Base-by-base conservation (phyloP, 331 rosid genomes). In the Quercus phellos region DNA sequence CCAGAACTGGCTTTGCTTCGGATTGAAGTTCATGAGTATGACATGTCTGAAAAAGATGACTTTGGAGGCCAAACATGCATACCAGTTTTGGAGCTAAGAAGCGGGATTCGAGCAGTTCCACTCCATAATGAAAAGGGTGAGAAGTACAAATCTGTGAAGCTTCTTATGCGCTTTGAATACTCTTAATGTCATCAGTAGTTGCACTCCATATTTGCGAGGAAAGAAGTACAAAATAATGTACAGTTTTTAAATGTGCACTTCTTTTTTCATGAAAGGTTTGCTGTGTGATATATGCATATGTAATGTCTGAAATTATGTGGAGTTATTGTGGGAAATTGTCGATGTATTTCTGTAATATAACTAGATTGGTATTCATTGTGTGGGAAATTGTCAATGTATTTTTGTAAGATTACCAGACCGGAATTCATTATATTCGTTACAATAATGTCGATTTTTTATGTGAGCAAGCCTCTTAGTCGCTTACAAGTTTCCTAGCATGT, bases 11-110 rank as follows among this genome's bases (percentile, higher is more conserved):
- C 99, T 17, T 67, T 95, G 59, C 91, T 95, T 72, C 96, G 98
- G 0, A 55, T 95, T 26, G 99, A 95, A 85, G 99, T 93, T 78
- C 99, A 91, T 6, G 98, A 95, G 85, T 90, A 93, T 29, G 99
- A 95, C 93, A 88, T 95, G 97, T 93, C 99, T 6, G 99, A 91
- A 85, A 95, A 87, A 87, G 99, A 95, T 55, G 99, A 95, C 85
- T 95, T 95, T 32, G 99, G 94, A 30, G 99, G 99, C 32, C 99
- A 95, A 82, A 82, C 94, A 14, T 91, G 99, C 80, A 85, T 95
- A 11, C 99, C 98, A 2, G 89, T 95, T 53, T 86, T 85, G 8
- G 99, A 93, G 87, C 79, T 95, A 55, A 83, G 89, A 69, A 74
- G 64, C 26, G 99, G 99, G 68, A 91, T 95, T 73, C 94, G 97